These are phyloP conservation scores for Alternaria burnsii DNA, from an alignment of 2,329 filamentous ascomycete genomes.

Conservation along the genomic window DNA sequence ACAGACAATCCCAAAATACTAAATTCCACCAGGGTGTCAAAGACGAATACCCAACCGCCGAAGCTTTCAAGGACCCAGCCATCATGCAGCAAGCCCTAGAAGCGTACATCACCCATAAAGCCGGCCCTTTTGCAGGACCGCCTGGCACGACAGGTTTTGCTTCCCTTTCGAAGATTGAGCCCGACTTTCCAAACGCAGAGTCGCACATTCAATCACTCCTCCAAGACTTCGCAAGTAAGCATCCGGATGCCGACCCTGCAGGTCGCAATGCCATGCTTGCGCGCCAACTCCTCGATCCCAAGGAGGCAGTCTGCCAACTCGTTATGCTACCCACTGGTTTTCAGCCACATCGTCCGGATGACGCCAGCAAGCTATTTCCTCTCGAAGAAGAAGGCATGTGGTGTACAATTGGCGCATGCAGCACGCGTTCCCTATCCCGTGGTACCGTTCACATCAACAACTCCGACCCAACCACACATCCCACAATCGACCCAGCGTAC, in stretches of 20 bases:
- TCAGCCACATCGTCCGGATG: conserved; percentile 14
- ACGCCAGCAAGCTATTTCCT: conserved; percentile 11
- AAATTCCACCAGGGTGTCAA: conserved; percentile 27
- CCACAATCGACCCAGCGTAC: conserved; percentile 53
- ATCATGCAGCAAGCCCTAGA: conserved; percentile 39
- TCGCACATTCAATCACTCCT: conserved; percentile 32
- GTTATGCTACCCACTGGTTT: conserved; percentile 27
- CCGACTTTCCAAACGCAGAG: conserved; percentile 29
- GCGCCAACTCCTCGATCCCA: conserved; percentile 33
- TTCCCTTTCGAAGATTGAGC: conserved; percentile 30
- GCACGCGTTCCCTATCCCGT: conserved; percentile 53
- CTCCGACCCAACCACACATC: conserved; percentile 42
- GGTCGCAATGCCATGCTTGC: conserved; percentile 34
- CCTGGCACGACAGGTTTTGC: conserved; percentile 38
- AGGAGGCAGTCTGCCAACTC: conserved; percentile 33
- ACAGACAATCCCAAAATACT: not conserved
- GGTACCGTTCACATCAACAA: conserved; percentile 51
- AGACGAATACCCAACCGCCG: conserved; percentile 38
- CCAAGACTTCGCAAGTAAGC: conserved; percentile 21
- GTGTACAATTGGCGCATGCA: conserved; percentile 21
- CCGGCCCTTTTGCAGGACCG: conserved; percentile 37
- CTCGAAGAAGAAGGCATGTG: conserved; percentile 25
- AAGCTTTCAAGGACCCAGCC: conserved; percentile 32
- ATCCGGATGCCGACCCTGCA: conserved; percentile 34
- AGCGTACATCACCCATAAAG: conserved; percentile 38